Conservation (phyloP, 306 rosid genomes). For the Elaeagnus macrophylla region DNA sequence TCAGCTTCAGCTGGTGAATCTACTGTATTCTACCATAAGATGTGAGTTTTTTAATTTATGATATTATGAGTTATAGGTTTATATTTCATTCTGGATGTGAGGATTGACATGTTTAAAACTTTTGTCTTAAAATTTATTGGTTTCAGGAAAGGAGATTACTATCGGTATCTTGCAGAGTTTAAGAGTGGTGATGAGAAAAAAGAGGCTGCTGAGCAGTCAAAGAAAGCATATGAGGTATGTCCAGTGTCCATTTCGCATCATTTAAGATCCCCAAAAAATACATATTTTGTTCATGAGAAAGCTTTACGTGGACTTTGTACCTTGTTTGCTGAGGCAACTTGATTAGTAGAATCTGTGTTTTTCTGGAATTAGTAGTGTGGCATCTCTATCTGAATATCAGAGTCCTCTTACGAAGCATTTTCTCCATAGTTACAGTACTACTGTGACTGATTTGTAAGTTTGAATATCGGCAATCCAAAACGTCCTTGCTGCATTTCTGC, state of each 20-base stretch:
- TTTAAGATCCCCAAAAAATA: not conserved
- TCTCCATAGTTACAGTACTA: too few species aligned
- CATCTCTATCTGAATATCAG: too few species aligned
- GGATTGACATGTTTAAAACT: not conserved
- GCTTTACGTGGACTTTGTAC: too few species aligned
- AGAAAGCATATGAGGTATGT: slow-evolving; percentile 28
- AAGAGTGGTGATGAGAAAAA: slow-evolving; percentile 26
- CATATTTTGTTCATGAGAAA: not conserved
- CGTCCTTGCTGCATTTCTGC: too few species aligned
- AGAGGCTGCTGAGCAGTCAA: slow-evolving; percentile 39
- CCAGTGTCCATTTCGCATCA: not conserved
- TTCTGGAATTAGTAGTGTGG: too few species aligned
- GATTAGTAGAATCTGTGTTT: too few species aligned
- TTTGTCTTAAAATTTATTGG: not conserved
- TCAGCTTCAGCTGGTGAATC: slow-evolving; percentile 32
- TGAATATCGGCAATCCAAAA: too few species aligned
- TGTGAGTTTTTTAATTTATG: slow-evolving; percentile 16
- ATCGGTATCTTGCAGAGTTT: slow-evolving; percentile 42
- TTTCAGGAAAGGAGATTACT: slow-evolving; percentile 42
- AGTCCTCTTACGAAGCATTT: too few species aligned
- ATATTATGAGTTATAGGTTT: too few species aligned
- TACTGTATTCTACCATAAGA: slow-evolving; percentile 30
- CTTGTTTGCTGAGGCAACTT: too few species aligned
- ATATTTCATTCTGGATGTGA: too few species aligned
- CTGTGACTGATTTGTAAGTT: too few species aligned